These are phyloP conservation scores for Micractinium sp. DNA, from an alignment of 139 green algal species.

Conservation along the genomic window DNA sequence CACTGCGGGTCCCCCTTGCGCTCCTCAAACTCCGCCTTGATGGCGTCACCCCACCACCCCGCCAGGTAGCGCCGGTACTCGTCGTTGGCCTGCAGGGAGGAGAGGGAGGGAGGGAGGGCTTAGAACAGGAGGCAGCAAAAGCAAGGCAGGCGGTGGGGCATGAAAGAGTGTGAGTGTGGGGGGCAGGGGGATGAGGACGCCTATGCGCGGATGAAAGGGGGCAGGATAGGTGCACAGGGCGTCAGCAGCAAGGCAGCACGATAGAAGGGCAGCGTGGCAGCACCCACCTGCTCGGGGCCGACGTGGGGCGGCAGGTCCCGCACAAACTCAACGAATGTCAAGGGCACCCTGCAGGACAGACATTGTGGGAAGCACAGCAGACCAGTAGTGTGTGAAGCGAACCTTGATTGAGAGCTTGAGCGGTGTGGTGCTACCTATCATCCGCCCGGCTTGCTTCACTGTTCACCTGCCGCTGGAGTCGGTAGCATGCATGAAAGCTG, in stretches of 20 bases:
- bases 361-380: neutral
- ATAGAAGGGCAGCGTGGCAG: neutral
- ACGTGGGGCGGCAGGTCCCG: conserved; percentile 61
- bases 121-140: no score
- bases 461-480: no score
- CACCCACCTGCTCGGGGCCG: conserved; percentile 54
- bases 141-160: no score
- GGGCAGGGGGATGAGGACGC: no score
- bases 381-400: neutral
- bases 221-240: neutral
- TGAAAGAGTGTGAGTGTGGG: no score
- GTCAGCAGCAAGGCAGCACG: neutral
- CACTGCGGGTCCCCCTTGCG: conserved; percentile 53
- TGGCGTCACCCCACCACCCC: conserved; percentile 69
- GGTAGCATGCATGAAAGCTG: neutral
- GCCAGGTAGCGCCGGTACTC: conserved; percentile 74
- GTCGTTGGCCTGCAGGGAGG: conserved; percentile 49
- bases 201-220: no score
- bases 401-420: neutral
- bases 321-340: conserved; percentile 71
- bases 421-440: no score
- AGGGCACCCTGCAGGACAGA: conserved; percentile 12
- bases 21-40: conserved; percentile 65
- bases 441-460: no score
- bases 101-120: no score